Percentiles rank a stretch among this genome's conserved stretches.
Evolutionary conservation across 2,329 filamentous ascomycete species (phyloP).

Genomic region (Fusarium decemcellulare): DNA sequence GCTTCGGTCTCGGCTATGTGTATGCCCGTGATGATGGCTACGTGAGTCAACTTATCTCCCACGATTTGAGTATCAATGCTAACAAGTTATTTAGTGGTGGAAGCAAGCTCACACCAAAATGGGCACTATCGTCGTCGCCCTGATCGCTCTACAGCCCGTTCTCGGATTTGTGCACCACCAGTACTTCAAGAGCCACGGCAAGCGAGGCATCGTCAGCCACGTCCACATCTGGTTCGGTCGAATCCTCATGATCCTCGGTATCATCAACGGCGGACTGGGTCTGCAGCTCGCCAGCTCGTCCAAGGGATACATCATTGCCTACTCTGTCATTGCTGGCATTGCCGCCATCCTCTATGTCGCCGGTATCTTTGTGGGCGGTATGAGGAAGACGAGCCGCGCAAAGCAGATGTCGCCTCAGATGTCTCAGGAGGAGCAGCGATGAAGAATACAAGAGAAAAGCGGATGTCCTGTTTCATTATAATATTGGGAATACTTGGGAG

Average conservation of each 20-base stretch:
- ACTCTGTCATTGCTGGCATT: conserved; percentile 68
- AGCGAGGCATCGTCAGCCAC: conserved; percentile 67
- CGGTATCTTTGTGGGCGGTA: conserved; percentile 38
- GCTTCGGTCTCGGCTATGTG: conserved; percentile 70
- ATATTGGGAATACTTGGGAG: conserved; percentile 15
- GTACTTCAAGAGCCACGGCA: conserved; percentile 62
- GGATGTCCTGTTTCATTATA: not conserved
- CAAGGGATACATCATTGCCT: conserved; percentile 63
- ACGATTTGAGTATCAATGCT: conserved; percentile 15
- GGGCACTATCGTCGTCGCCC: conserved; percentile 67
- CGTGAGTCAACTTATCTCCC: conserved; percentile 56
- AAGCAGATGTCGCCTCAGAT: conserved; percentile 46
- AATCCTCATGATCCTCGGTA: conserved; percentile 68
- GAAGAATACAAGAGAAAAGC: not conserved
- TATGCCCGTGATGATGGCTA: conserved; percentile 56
- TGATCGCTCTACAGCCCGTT: conserved; percentile 71
- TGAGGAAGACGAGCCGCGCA: conserved; percentile 20
- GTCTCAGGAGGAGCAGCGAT: conserved; percentile 39
- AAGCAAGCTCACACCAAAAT: conserved; percentile 67
- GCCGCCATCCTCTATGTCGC: conserved; percentile 61
- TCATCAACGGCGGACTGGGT: conserved; percentile 76
- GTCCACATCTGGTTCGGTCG: conserved; percentile 76
- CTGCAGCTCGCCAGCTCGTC: conserved; percentile 63
- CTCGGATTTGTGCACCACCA: conserved; percentile 72
- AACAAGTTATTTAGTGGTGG: conserved; percentile 61